Base-by-base conservation (phyloP, 768 basidiomycete genomes). In the Kondoa subrosea region DNA sequence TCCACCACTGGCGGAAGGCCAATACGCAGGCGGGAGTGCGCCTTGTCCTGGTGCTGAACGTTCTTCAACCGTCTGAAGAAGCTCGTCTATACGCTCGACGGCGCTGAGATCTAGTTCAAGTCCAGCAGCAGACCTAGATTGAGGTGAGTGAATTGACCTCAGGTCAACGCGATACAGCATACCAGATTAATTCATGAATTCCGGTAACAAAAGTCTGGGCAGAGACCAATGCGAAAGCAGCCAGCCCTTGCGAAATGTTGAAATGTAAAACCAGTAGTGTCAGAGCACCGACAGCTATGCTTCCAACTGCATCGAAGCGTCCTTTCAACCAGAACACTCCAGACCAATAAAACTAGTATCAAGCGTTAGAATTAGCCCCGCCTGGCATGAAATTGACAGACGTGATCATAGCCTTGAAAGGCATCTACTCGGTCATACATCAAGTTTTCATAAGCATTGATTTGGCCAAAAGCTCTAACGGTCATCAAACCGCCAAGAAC, bases 1-100 rank as follows among this genome's bases (percentile, higher is more conserved):
- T 57, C 78, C 75, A 3, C 93, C 92, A 4, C 3, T 33, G 8
- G 15, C 3, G n/a, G 61, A 63, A 27, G 61, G 61, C 61, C 61
- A 63, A 33, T 63, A 63, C 17, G 61, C 61, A n/a, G 61, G n/a
- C n/a, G 33, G 40, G 3, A 27, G 3, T 32, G 61, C 14, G 14
- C 30, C 29, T 27, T 32, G 61, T 3, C 61, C 15, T 27, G 27
- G 8, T 27, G 33, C 61, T 32, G 61, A 63, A 31, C 14, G 30
- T n/a, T 63, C 61, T 63, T 63, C 29, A 15, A 21, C 8, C 17
- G 30, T 63, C 3, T 32, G 61, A 4, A 63, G 61, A 17, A 63
- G 61, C 61, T 63, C 61, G 4, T 63, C 61, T 17, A 63, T 63
- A 3, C 61, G 61, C n/a, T 63, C 61, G 17, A 63, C 29, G 3